Conservation (phyloP, 352 stramenopile species). For the Globisporangium nagaii region DNA sequence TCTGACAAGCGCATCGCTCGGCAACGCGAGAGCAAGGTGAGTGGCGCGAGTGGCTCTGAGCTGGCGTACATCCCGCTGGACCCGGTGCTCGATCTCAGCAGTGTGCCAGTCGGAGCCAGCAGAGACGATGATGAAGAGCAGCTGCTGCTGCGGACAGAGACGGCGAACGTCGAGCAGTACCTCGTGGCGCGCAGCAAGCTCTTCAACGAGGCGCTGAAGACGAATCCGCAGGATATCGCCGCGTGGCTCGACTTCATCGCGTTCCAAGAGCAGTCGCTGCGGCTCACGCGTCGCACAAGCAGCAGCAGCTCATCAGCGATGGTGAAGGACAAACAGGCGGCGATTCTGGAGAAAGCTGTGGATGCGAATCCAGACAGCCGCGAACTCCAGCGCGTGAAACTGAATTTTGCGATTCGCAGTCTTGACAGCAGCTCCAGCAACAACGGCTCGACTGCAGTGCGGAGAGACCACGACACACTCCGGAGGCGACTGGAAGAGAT, state of each 20-base stretch:
- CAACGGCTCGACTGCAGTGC: not conserved
- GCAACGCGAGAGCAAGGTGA: not conserved
- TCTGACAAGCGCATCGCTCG: conserved; percentile 46
- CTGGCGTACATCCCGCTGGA: conserved; percentile 63
- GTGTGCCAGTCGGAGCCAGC: too few relatives aligned
- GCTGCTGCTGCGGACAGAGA: conserved; percentile 44
- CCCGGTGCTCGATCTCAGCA: conserved; percentile 26
- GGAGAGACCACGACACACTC: conserved; percentile 23
- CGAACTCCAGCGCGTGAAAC: conserved; percentile 35
- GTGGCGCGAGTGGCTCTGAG: conserved; percentile 18
- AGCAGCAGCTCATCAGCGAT: conserved; percentile 12
- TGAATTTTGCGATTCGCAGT: conserved; percentile 41
- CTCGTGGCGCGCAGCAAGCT: conserved; percentile 48
- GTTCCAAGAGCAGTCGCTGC: conserved; percentile 61
- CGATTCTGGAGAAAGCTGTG: conserved; percentile 55
- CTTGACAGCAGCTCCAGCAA: not conserved
- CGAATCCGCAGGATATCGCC: conserved; percentile 34
- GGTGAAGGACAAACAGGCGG: conserved; percentile 57
- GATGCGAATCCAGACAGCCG: conserved; percentile 37
- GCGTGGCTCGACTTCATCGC: conserved; percentile 70
- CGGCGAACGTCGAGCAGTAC: conserved; percentile 60
- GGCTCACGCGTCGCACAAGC: conserved; percentile 17
- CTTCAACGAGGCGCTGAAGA: conserved; percentile 32
- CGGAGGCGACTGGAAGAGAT: conserved; percentile 40
- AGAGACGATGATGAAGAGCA: not conserved